Conservation (phyloP, 202 grass and related monocot species). For the Zoysia matrella region DNA sequence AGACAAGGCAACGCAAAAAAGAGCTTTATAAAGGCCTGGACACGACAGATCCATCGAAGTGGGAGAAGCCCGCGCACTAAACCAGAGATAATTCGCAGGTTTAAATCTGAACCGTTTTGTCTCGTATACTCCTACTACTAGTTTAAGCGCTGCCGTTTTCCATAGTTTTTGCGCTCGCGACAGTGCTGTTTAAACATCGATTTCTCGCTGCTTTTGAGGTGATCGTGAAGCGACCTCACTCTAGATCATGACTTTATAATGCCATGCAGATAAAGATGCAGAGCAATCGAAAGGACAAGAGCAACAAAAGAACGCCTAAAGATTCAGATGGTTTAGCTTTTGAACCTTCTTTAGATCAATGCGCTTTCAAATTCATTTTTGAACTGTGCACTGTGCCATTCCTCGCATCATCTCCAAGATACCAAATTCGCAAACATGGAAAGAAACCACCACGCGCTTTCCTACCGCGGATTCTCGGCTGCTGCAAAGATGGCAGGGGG, state of each 20-base stretch:
- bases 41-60: constrained; percentile 58
- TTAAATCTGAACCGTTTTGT: constrained; percentile 49
- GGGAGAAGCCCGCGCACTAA: constrained; percentile 20
- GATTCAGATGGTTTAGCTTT: constrained; percentile 50
- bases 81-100: constrained; percentile 25
- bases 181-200: constrained; percentile 3
- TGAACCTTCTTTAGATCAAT: constrained; percentile 58
- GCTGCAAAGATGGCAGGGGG: neutral
- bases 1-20: neutral
- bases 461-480: constrained; percentile 32
- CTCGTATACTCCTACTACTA: neutral
- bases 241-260: too few relatives aligned
- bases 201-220: constrained; percentile 39
- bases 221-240: constrained; percentile 18
- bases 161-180: constrained; percentile 30
- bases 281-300: too few relatives aligned
- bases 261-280: too few relatives aligned
- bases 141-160: neutral
- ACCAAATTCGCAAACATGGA: constrained; percentile 38
- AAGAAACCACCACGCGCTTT: constrained; percentile 60
- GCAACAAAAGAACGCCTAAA: neutral
- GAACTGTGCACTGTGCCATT: neutral
- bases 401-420: constrained; percentile 1
- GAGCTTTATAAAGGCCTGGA: constrained; percentile 40
- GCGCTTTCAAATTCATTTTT: neutral